Percentiles rank a stretch among this genome's conserved stretches.
phyloP scores from a whole-genome alignment of 2,329 filamentous ascomycete species.

The Clonostachys byssicola region DNA sequence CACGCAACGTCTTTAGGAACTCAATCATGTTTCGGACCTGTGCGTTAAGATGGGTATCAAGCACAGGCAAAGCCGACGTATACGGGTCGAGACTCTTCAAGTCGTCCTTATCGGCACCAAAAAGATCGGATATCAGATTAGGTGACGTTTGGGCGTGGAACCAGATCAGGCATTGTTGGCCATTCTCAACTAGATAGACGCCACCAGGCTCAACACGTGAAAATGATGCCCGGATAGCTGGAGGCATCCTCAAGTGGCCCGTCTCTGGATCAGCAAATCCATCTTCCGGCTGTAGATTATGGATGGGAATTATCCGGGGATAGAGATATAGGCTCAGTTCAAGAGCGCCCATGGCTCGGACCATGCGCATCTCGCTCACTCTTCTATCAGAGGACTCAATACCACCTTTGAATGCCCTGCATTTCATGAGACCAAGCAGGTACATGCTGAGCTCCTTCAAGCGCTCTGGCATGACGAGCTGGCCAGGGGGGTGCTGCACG shows the following conservation, averaged over 20 bases:
- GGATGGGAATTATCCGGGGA: conserved; percentile 85
- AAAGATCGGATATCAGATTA: conserved; percentile 85
- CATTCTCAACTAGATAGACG: conserved; percentile 92
- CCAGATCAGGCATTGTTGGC: conserved; percentile 89
- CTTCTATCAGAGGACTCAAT: conserved; percentile 87
- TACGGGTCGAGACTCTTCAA: conserved; percentile 80
- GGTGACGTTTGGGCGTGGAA: conserved; percentile 89
- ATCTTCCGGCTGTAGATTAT: conserved; percentile 82
- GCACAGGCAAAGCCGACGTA: conserved; percentile 71
- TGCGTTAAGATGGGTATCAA: conserved; percentile 89
- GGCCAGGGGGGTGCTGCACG: conserved; percentile 78
- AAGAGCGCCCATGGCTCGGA: conserved; percentile 79
- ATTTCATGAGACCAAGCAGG: conserved; percentile 85
- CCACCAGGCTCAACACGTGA: conserved; percentile 87
- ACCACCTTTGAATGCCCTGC: conserved; percentile 87
- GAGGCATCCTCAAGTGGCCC: conserved; percentile 82
- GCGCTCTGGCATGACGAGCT: conserved; percentile 91
- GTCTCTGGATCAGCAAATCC: conserved; percentile 87
- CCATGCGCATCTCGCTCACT: conserved; percentile 85
- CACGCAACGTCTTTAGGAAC: conserved; percentile 75
- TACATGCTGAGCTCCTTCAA: conserved; percentile 98
- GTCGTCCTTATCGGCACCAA: conserved; percentile 67
- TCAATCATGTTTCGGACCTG: conserved; percentile 93
- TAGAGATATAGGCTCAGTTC: conserved; percentile 93
- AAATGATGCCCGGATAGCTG: conserved; percentile 77